Conservation (phyloP, 2,329 filamentous ascomycete species). For the Triangularia setosa region DNA sequence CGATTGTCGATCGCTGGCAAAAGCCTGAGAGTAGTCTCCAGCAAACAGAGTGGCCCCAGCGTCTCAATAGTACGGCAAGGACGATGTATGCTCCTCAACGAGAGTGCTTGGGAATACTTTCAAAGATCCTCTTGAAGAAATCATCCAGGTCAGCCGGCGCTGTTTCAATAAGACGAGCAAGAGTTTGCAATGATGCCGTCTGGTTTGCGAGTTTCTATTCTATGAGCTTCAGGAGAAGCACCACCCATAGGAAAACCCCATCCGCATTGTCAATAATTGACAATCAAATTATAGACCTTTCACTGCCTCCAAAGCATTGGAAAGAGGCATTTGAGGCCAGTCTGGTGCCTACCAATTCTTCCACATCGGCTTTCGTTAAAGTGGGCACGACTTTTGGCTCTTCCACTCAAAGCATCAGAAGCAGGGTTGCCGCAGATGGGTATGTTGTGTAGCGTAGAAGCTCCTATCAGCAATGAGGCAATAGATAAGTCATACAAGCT, state of each 20-base stretch:
- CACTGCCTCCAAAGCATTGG: no score
- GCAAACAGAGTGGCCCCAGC: neutral
- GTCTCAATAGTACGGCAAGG: neutral
- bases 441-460: neutral
- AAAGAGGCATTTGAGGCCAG: no score
- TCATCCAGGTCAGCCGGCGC: neutral
- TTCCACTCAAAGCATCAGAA: neutral
- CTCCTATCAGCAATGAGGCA: no score
- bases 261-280: neutral
- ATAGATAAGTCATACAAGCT: neutral
- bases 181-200: neutral
- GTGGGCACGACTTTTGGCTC: no score
- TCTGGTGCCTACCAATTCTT: no score
- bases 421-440: no score
- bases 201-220: neutral
- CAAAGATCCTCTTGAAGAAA: neutral
- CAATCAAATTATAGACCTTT: neutral
- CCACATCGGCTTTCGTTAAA: no score
- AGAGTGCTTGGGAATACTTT: neutral
- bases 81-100: neutral
- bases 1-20: no score
- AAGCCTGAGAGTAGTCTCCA: neutral
- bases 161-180: neutral
- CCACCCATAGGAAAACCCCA: slow-evolving; percentile 10
- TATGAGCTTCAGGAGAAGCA: neutral